Conservation (phyloP, 495 filamentous ascomycete species). For the Ascobolus immersus region DNA sequence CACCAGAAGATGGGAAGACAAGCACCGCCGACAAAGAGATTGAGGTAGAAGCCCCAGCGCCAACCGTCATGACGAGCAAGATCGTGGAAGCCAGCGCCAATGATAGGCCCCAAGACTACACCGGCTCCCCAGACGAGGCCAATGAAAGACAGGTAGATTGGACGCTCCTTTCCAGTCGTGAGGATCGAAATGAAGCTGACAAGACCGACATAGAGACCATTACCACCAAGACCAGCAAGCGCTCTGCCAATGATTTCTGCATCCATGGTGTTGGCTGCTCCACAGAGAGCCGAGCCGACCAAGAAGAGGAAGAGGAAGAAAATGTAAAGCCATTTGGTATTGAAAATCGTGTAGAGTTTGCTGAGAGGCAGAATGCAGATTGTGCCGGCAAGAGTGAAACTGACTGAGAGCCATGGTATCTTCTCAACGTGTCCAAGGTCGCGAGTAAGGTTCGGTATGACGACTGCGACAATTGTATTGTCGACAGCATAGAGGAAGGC, state of each 20-base stretch:
- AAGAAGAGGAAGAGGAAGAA: not conserved
- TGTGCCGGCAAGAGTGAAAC: constrained; percentile 27
- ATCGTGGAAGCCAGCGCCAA: constrained; percentile 38
- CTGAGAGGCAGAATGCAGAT: constrained; percentile 25
- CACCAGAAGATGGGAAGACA: constrained; percentile 32
- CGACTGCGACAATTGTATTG: no score
- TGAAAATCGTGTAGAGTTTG: constrained; percentile 26
- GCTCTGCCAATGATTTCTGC: not conserved
- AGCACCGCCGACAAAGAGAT: constrained; percentile 30
- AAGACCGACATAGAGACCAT: constrained; percentile 7
- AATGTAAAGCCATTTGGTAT: constrained; percentile 31
- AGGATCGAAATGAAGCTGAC: constrained; percentile 7
- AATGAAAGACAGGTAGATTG: not conserved
- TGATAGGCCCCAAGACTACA: constrained; percentile 30
- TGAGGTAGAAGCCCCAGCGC: constrained; percentile 60
- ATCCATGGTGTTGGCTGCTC: constrained; percentile 1
- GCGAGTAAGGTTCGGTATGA: no score
- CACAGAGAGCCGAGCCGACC: constrained; percentile 6
- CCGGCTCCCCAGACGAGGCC: constrained; percentile 27
- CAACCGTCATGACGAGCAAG: constrained; percentile 27
- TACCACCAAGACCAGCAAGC: constrained; percentile 5
- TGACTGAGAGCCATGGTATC: constrained; percentile 30
- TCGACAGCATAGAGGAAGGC: no score
- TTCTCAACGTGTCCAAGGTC: constrained; percentile 28
- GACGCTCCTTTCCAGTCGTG: not conserved